Evolutionary conservation across 1,284 basidiomycete species (phyloP).

Genomic region (Inonotus obliquus): DNA sequence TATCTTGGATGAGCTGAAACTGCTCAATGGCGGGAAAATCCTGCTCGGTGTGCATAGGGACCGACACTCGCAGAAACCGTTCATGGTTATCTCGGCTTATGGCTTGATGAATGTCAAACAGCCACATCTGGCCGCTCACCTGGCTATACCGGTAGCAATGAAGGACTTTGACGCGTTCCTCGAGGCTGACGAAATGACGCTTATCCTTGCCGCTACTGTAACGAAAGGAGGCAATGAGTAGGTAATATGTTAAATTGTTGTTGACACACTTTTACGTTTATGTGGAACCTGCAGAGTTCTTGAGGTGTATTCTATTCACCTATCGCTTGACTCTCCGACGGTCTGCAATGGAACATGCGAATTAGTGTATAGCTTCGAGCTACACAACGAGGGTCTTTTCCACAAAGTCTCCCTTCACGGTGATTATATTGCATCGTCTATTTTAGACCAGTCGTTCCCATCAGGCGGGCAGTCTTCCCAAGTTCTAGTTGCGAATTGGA

Average conservation of each 20-base stretch:
- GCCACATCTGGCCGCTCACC: constrained; percentile 5
- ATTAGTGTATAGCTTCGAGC: constrained; percentile 3
- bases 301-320: constrained; percentile 13
- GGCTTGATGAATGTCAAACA: not conserved
- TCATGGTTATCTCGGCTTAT: constrained; percentile 11
- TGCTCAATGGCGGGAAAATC: constrained; percentile 12
- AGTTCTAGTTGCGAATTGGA: constrained; percentile 18
- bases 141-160: constrained; percentile 8
- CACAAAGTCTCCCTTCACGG: constrained; percentile 19
- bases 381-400: constrained; percentile 13
- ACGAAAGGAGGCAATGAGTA: constrained; percentile 11
- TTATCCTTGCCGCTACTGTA: constrained; percentile 15
- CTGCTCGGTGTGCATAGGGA: constrained; percentile 13
- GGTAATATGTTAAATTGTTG: not conserved
- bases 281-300: constrained; percentile 5
- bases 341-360: constrained; percentile 9
- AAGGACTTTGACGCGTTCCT: constrained; percentile 16
- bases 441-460: constrained; percentile 4
- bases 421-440: constrained; percentile 12
- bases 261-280: not conserved
- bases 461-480: constrained; percentile 7
- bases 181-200: not conserved
- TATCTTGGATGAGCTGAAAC: constrained; percentile 14
- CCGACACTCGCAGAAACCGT: constrained; percentile 13
- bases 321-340: constrained; percentile 5